phyloP scores from a whole-genome alignment of 1,139 yeast genomes.

The Martiniozyma asiatica region DNA sequence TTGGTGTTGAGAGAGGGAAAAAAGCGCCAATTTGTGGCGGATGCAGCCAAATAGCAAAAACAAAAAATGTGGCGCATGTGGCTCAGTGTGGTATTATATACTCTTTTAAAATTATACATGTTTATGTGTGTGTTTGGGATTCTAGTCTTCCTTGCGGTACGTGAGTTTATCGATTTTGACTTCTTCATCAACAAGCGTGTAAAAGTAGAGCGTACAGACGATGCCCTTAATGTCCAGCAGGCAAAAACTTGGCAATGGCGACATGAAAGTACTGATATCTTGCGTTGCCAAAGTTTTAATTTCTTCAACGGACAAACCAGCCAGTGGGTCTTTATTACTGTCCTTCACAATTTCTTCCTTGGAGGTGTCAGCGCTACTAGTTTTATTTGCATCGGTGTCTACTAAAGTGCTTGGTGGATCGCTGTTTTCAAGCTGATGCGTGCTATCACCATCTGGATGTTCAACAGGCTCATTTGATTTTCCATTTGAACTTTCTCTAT shows the following conservation, averaged over 20 bases:
- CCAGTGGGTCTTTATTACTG: not conserved
- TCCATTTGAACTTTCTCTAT: not conserved
- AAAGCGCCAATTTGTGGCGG: no score
- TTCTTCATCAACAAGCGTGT: conserved; percentile 68
- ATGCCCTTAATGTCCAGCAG: conserved; percentile 71
- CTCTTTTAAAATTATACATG: no score
- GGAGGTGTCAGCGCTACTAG: no score
- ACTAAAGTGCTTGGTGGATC: conserved; percentile 1
- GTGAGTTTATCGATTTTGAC: conserved; percentile 88
- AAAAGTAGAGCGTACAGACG: conserved; percentile 71
- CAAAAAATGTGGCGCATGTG: no score
- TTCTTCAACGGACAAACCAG: conserved; percentile 3
- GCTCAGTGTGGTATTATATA: no score
- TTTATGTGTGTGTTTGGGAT: no score
- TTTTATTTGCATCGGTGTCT: conserved; percentile 3
- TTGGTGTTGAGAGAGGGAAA: no score
- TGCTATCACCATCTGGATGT: no score
- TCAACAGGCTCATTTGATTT: not conserved
- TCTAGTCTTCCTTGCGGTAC: conserved; percentile 61
- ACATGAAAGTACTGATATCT: conserved; percentile 26
- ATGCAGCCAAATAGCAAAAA: no score
- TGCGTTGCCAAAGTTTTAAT: conserved; percentile 8
- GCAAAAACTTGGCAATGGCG: conserved; percentile 78
- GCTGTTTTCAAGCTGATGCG: no score
- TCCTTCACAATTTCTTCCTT: conserved; percentile 1